Base-by-base conservation (phyloP, 2,329 filamentous ascomycete species). In the Myriosclerotinia curreyana region DNA sequence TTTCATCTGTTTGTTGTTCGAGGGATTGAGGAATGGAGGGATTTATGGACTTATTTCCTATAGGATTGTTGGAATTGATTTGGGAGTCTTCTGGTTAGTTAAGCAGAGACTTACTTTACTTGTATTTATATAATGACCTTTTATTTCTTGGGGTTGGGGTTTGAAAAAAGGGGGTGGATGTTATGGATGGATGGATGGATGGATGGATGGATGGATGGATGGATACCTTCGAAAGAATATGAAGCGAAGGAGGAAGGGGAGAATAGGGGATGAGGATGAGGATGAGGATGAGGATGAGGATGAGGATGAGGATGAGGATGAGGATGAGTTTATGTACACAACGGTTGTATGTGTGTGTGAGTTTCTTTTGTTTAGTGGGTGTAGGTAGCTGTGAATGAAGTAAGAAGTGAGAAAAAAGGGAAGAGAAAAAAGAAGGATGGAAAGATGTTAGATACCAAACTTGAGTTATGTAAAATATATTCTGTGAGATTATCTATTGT, bases 51-150 rank as follows among this genome's bases (percentile, higher is more conserved):
- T 48, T 48, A 2, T 5, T 34, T 36, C 48, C 42, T 36, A 58
- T 8, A n/a, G 34, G 36, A 44, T 48, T 38, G 15, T 36, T 48
- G 42, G 40, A 36, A 14, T 55, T 12, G 25, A n/a, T 48, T 48
- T 22, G 31, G 55, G 9, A 48, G 42, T 58, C 42, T 58, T 48
- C 20, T 36, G 55, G 5, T 36, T 38, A 7, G 25, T 48, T 22
- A 36, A 14, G 0, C 42, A 14, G 40, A 36, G 42, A 46, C 50
- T 12, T 15, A 12, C 25, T 48, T 48, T 58, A 4, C 20, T 31
- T 58, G 55, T 58, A 58, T 25, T 58, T 58, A 58, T 58, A 58
- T 58, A 8, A 58, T 48, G 55, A 56, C n/a, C 20, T 34, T 25
- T 58, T 25, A 36, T 36, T 58, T 48, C 44, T 22, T 7, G 8